Conservation (phyloP, 2,329 filamentous ascomycete species). For the Xylaria multiplex region DNA sequence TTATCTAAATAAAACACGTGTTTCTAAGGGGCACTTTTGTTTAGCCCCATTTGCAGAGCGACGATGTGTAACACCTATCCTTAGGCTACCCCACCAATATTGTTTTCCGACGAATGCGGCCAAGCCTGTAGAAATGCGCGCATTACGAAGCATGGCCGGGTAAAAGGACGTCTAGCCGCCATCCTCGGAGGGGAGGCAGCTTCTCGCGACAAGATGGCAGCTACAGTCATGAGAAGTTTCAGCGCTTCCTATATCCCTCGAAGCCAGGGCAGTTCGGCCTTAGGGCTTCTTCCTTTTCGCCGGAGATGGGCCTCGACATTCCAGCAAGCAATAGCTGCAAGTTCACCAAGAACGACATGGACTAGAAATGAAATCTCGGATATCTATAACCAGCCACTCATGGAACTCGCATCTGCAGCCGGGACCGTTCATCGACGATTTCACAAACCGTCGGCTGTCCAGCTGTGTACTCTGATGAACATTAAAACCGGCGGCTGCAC, state of each 20-base stretch:
- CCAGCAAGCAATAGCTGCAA: constrained; percentile 65
- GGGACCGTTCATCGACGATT: constrained; percentile 84
- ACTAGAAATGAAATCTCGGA: constrained; percentile 82
- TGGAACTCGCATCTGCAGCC: constrained; percentile 79
- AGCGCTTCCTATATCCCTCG: constrained; percentile 10
- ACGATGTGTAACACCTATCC: constrained; percentile 7
- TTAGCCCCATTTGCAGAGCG: constrained; percentile 18
- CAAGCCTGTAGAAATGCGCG: constrained; percentile 25
- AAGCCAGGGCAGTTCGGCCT: neutral
- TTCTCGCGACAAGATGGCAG: neutral
- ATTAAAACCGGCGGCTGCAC: constrained; percentile 94
- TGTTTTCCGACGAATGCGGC: constrained; percentile 18
- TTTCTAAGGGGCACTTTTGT: neutral
- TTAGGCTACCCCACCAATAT: constrained; percentile 24
- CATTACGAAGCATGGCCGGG: constrained; percentile 25
- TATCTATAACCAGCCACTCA: constrained; percentile 83
- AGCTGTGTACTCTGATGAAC: constrained; percentile 95
- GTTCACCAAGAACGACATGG: constrained; percentile 76
- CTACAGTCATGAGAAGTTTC: constrained; percentile 20
- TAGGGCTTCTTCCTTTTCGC: neutral
- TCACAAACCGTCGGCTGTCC: constrained; percentile 83
- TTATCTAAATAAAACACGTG: neutral
- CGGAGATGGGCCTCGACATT: constrained; percentile 28
- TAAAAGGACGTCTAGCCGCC: constrained; percentile 4
- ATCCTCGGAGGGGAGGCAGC: neutral